Evolutionary conservation across 2,329 filamentous ascomycete genomes (phyloP).

Genomic region (Beauveria medogensis): DNA sequence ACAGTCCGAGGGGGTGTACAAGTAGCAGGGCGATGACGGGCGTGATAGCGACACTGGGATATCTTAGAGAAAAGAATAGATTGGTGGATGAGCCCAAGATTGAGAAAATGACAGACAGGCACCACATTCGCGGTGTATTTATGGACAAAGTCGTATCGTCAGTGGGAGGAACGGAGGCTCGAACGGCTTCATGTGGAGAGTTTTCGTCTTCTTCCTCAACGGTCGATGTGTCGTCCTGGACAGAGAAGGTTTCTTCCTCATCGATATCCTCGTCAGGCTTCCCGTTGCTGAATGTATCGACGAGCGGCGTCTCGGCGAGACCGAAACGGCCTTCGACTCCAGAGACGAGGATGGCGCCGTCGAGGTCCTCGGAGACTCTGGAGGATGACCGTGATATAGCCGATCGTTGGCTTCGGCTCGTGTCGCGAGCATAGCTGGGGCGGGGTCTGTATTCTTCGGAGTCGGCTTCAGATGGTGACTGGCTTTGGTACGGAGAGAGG

Average conservation of each 20-base stretch:
- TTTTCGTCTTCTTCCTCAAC: constrained; percentile 50
- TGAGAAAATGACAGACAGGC: constrained; percentile 69
- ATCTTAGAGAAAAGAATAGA: constrained; percentile 81
- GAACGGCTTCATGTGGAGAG: constrained; percentile 70
- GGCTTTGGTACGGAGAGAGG: constrained; percentile 26
- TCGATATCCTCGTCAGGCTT: constrained; percentile 33
- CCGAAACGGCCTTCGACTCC: constrained; percentile 47
- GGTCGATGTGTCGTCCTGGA: constrained; percentile 26
- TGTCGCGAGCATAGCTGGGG: constrained; percentile 27
- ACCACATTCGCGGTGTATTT: constrained; percentile 84
- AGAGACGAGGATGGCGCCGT: constrained; percentile 41
- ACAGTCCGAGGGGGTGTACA: constrained; percentile 71
- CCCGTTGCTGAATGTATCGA: constrained; percentile 36
- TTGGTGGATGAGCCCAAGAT: constrained; percentile 77
- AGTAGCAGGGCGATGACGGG: constrained; percentile 81
- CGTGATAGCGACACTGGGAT: constrained; percentile 83
- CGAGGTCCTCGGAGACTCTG: constrained; percentile 40
- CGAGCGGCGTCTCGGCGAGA: constrained; percentile 38
- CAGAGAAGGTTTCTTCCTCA: constrained; percentile 23
- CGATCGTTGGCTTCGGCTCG: constrained; percentile 26
- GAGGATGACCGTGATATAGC: constrained; percentile 25
- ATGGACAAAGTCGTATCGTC: constrained; percentile 74
- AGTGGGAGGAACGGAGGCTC: constrained; percentile 67
- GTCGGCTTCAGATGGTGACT: constrained; percentile 28
- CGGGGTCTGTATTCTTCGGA: constrained; percentile 23